Evolutionary conservation across 805 yeast species (phyloP).

Genomic region (Yarrowia sp.): DNA sequence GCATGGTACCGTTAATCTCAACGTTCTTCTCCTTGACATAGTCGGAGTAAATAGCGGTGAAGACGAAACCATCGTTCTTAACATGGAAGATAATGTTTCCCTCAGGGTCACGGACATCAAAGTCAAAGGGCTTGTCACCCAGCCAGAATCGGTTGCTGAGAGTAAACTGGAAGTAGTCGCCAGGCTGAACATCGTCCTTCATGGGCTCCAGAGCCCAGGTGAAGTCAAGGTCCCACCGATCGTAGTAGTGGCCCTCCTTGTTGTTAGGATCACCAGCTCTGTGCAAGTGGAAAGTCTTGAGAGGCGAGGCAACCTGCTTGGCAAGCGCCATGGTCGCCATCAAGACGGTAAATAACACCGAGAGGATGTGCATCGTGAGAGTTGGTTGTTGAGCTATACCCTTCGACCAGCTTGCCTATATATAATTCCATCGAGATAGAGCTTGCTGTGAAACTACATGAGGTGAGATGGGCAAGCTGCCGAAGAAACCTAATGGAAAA

Average conservation of each 20-base stretch:
- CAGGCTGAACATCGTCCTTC: slow-evolving; percentile 4
- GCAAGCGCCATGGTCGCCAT: slow-evolving; percentile 14
- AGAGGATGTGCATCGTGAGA: background rate
- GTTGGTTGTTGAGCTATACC: background rate
- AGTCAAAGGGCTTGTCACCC: slow-evolving; percentile 13
- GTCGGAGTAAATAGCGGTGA: background rate
- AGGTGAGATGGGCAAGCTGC: background rate
- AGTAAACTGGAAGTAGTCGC: slow-evolving; percentile 18
- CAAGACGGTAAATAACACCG: background rate
- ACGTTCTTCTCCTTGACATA: slow-evolving; percentile 13
- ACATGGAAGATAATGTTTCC: slow-evolving; percentile 1
- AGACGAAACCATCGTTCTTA: background rate
- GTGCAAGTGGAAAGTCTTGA: background rate
- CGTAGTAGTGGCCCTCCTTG: slow-evolving; percentile 12
- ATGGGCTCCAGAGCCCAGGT: background rate
- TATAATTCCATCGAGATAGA: background rate
- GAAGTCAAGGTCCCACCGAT: slow-evolving; percentile 2
- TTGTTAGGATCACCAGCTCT: background rate
- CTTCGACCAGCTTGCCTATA: background rate
- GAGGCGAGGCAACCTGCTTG: slow-evolving; percentile 17
- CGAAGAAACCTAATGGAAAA: background rate
- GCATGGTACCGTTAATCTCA: slow-evolving; percentile 3
- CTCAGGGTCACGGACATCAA: slow-evolving; percentile 6
- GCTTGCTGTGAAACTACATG: background rate
- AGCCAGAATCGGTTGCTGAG: slow-evolving; percentile 1